These are phyloP conservation scores for Delonix regia DNA, from an alignment of 306 rosid species.

Conservation along the genomic window DNA sequence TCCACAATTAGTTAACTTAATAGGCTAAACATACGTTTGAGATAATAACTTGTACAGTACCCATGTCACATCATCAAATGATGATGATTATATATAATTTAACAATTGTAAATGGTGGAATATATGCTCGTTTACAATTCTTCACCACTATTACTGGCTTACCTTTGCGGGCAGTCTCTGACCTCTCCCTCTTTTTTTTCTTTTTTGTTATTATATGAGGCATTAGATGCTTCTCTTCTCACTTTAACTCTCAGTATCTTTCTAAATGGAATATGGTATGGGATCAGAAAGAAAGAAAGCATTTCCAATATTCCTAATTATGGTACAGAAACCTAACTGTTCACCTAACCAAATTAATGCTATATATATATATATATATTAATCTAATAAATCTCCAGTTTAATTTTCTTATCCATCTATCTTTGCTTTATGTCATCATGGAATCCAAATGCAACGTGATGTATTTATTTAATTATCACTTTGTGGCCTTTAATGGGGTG, in stretches of 20 bases:
- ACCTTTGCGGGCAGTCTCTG: conserved; percentile 34
- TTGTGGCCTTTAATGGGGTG: conserved; percentile 44
- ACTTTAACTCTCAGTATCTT: conserved; percentile 28
- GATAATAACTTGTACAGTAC: conserved; percentile 30
- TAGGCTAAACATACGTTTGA: conserved; percentile 6
- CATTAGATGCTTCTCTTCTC: conserved; percentile 50
- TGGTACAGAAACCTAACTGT: conserved; percentile 37
- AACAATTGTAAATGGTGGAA: conserved; percentile 39
- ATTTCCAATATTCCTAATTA: conserved; percentile 29
- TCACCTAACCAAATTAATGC: conserved; percentile 39
- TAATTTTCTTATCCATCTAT: conserved; percentile 30
- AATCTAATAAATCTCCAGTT: not conserved
- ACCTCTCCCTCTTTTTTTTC: conserved; percentile 19
- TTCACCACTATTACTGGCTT: conserved; percentile 42
- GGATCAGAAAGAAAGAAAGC: not conserved
- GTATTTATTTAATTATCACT: not conserved
- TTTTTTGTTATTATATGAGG: conserved; percentile 26
- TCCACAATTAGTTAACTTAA: not conserved
- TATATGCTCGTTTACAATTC: conserved; percentile 43
- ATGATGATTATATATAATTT: conserved; percentile 25
- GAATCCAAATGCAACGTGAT: not conserved
- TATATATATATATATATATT: too few relatives aligned
- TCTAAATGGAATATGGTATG: conserved; percentile 41
- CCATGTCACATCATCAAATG: conserved; percentile 20
- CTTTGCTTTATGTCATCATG: conserved; percentile 31